A percentile compares a stretch with the other conserved stretches of the same genome.
Conservation (phyloP, 108 stramenopile species). For the Chaetoceros muelleri region DNA sequence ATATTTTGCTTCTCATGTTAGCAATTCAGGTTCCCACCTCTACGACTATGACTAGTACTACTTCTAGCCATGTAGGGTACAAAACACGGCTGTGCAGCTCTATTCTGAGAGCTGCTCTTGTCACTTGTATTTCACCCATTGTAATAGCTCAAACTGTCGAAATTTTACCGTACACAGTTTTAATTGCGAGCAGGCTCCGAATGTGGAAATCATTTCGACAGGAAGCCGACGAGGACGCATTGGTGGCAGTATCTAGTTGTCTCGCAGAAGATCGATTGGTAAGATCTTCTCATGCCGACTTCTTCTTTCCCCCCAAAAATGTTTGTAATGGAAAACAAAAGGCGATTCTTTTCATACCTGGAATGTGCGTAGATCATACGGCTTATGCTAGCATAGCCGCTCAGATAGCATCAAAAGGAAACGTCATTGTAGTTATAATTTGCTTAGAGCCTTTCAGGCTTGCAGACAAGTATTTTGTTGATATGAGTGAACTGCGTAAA, state of each 20-base stretch:
- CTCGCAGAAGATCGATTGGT: not conserved
- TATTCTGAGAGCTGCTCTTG: not conserved
- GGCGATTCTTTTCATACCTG: not conserved
- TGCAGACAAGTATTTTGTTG: not conserved
- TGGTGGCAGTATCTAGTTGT: not conserved
- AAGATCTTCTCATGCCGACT: not conserved
- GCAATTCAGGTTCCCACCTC: no score
- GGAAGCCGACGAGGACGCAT: not conserved
- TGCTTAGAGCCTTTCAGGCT: not conserved
- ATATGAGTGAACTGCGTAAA: not conserved
- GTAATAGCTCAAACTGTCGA: not conserved
- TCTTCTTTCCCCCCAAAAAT: not conserved
- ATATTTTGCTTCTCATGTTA: no score
- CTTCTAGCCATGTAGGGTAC: no score
- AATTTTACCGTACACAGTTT: not conserved
- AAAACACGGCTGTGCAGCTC: not conserved
- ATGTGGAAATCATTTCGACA: not conserved
- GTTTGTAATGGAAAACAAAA: not conserved
- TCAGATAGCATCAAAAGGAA: not conserved
- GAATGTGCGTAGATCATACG: not conserved
- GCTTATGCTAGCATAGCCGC: not conserved
- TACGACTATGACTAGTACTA: no score
- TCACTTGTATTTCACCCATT: not conserved
- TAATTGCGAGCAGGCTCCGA: not conserved
- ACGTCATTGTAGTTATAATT: not conserved